Evolutionary conservation across 1,284 basidiomycete species (phyloP), one percentile per base, ranked within the genome.

Genomic region (Trichosporon sp.): DNA sequence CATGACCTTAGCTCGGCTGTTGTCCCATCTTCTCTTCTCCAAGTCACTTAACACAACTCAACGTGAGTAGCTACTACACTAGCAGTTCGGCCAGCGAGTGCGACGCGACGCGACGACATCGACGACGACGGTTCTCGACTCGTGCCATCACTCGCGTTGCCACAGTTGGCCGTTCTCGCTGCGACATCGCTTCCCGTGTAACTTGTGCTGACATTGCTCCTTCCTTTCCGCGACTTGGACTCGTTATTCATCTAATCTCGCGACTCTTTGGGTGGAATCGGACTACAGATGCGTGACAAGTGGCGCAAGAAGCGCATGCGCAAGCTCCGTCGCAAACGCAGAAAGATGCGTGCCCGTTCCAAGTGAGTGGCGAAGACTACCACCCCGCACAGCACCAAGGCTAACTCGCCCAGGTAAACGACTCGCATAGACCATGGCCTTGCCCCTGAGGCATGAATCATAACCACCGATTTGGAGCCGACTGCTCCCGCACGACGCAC

Each of bases 251-350:
- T n/a, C n/a, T n/a, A n/a, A n/a, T n/a, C n/a, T 64, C 44, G 9
- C 34, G 34, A 34, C 34, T 34, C 15, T n/a, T 60, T 60, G 15
- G 27, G 27, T 31, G 27, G 27, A 31, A 31, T 60, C 23, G 56
- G 15, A 58, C 15, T 34, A n/a, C 63, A 70, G 69, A 70, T 73
- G 72, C 69, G 72, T 69, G 69, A 70, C 60, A 73, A 73, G 72
- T 73, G 72, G 72, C 65, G 67, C 47, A 73, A 73, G 72, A 73
- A 73, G 69, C 72, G 72, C 67, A 73, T 73, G 69, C 67, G 72
- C 66, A 73, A 71, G 72, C 69, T 71, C 66, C 72, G 72, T 69
- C 68, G 68, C 56, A 73, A 73, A 68, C 64, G 72, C 53, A 69
- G 70, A 66, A 71, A 69, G 68, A 73, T 73, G 72, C 65, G 72